Evolutionary conservation across 306 rosid genomes (phyloP).

Genomic region (Glycine soja): DNA sequence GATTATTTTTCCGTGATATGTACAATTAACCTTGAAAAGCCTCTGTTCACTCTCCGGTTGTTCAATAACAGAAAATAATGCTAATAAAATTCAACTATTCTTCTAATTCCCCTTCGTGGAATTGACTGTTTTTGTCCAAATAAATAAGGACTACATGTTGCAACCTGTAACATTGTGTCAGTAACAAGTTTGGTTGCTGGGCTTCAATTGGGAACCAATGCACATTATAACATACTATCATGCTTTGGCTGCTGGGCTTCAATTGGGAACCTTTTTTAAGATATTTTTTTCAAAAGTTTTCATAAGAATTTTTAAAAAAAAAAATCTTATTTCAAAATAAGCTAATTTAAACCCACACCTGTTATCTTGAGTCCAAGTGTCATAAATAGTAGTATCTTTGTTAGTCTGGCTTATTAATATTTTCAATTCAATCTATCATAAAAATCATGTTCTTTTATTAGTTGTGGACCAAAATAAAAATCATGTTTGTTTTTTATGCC

Average conservation of each 20-base stretch:
- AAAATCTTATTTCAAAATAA: neutral
- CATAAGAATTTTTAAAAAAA: too few relatives aligned
- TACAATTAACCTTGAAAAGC: too few relatives aligned
- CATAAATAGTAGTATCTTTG: neutral
- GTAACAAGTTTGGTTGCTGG: neutral
- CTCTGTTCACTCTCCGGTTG: too few relatives aligned
- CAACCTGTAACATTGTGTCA: neutral
- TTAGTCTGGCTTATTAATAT: neutral
- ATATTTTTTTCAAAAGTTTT: neutral
- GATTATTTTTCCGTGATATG: too few relatives aligned
- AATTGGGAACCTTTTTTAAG: neutral
- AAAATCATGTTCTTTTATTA: neutral
- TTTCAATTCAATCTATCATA: conserved; percentile 13
- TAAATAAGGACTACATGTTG: conserved; percentile 1
- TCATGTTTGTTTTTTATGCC: conserved; percentile 12
- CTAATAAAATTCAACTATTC: neutral
- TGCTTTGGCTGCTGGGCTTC: neutral
- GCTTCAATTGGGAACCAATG: neutral
- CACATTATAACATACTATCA: too few relatives aligned
- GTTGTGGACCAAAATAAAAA: conserved; percentile 23
- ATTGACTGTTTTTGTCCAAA: neutral
- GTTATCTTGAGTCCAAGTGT: neutral
- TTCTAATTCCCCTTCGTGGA: neutral
- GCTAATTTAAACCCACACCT: neutral
- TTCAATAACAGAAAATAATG: neutral